Conservation (phyloP, 176 grass and related monocot genomes). For the Alopecurus myosuroides region DNA sequence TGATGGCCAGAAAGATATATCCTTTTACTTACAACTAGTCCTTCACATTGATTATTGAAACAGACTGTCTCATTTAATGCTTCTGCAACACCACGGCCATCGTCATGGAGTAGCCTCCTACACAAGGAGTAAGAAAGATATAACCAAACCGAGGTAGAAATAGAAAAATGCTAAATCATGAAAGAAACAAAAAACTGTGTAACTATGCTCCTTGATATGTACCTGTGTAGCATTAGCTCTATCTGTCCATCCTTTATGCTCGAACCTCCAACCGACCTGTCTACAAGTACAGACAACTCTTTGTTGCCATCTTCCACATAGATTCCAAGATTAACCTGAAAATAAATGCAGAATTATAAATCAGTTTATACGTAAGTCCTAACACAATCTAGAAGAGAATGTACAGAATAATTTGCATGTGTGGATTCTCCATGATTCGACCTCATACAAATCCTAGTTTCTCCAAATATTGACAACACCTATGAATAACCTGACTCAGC, state of each 20-base stretch:
- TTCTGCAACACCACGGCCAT: constrained; percentile 74
- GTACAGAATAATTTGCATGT: not conserved
- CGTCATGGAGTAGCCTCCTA: constrained; percentile 90
- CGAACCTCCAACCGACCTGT: constrained; percentile 82
- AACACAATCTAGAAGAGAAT: not conserved
- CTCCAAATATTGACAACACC: not conserved
- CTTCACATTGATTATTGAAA: constrained; percentile 57
- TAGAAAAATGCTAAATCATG: not conserved
- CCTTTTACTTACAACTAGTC: constrained; percentile 69
- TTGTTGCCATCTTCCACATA: constrained; percentile 86
- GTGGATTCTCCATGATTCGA: not conserved
- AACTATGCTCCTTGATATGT: not conserved
- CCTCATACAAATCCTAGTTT: not conserved
- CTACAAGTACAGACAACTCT: constrained; percentile 79
- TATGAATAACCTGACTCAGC: not conserved
- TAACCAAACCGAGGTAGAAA: not conserved
- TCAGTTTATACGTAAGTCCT: not conserved
- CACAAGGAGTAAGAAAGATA: constrained; percentile 23
- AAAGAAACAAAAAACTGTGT: constrained; percentile 14
- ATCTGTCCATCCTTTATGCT: constrained; percentile 93
- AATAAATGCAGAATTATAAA: constrained; percentile 15
- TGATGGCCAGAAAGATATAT: not conserved
- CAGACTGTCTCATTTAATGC: constrained; percentile 86
- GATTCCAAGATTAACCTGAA: constrained; percentile 90
- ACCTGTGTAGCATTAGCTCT: constrained; percentile 97